phyloP scores from a whole-genome alignment of 441 rosid genomes.

The Pelargonium cotyledonis region DNA sequence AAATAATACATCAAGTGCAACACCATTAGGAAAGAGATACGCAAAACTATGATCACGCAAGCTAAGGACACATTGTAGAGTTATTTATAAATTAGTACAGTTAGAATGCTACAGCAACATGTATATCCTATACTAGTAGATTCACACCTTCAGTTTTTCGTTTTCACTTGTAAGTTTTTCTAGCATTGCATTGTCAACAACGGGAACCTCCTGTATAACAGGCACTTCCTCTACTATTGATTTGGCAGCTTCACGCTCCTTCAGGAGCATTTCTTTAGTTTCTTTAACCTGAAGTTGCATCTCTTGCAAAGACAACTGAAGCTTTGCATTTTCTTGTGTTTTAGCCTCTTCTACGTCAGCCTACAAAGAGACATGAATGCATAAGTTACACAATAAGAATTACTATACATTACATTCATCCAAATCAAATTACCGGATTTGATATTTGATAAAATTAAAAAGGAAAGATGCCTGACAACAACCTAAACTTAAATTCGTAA shows the following conservation, averaged over 20 bases:
- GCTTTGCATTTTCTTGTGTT: conserved; percentile 49
- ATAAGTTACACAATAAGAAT: conserved; percentile 27
- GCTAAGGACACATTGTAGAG: background rate
- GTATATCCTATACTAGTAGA: background rate
- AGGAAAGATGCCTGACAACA: no score
- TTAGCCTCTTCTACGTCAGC: conserved; percentile 52
- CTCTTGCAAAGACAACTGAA: conserved; percentile 64
- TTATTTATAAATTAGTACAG: background rate
- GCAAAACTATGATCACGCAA: background rate
- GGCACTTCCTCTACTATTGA: conserved; percentile 38
- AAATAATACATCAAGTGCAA: background rate
- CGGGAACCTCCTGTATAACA: conserved; percentile 77
- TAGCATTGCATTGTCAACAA: conserved; percentile 46
- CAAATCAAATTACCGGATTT: background rate
- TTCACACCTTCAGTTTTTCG: conserved; percentile 72
- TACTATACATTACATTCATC: background rate
- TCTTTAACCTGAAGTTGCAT: conserved; percentile 65
- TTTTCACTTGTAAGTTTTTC: conserved; percentile 71
- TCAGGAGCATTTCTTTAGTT: conserved; percentile 64
- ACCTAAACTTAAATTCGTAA: background rate
- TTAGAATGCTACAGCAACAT: background rate
- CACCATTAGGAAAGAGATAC: background rate
- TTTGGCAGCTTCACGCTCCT: conserved; percentile 73
- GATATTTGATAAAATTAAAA: no score
- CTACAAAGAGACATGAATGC: conserved; percentile 34